Evolutionary conservation across 83 land plant genomes (phyloP), one percentile per base, ranked within the genome.

Genomic region (Larix sibirica): DNA sequence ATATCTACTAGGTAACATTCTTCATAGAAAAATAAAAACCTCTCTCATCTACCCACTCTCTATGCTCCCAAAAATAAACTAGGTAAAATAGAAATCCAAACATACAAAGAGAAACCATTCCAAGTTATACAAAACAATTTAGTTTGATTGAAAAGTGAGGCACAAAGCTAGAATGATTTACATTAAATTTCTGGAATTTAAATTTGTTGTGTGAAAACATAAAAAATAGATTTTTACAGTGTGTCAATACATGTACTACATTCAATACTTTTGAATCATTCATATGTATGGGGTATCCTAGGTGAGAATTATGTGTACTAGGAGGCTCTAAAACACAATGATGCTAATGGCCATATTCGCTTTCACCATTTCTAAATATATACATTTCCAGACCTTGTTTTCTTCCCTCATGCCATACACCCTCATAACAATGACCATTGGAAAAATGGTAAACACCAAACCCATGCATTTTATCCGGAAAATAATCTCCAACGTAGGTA

Each of bases 391-490:
- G 90, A 10, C 98, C 98, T 79, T 96, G 98, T 80, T 92, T 94
- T 81, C 88, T 89, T 63, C 98, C 98, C 83, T 96, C 98, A 81
- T 96, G 95, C 98, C 98, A 94, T 16, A 97, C 93, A 80, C 98
- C 98, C 86, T 96, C 98, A 82, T 94, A 96, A 0, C 85, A 81
- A 81, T 96, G 98, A 20, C 98, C 97, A 88, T 96, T 94, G 9
- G 88, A 92, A 87, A 94, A 96, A 42, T 84, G 92, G 78, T 96
- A 96, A 4, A 94, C 93, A 38, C 98, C 98, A 90, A 92, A 96
- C 21, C 98, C 98, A 84, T 96, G 96, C 95, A 96, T 94, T 81
- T 90, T 94, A 83, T 96, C 97, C 38, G 94, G 90, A 90, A 94
- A 96, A 77, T 96, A 96, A 70, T 96, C 97, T 44, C 98, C 98